A percentile compares a stretch with the other conserved stretches of the same genome.
Evolutionary conservation across 139 green algal species (phyloP).

Genomic region (Mesotaenium endlicherianum): DNA sequence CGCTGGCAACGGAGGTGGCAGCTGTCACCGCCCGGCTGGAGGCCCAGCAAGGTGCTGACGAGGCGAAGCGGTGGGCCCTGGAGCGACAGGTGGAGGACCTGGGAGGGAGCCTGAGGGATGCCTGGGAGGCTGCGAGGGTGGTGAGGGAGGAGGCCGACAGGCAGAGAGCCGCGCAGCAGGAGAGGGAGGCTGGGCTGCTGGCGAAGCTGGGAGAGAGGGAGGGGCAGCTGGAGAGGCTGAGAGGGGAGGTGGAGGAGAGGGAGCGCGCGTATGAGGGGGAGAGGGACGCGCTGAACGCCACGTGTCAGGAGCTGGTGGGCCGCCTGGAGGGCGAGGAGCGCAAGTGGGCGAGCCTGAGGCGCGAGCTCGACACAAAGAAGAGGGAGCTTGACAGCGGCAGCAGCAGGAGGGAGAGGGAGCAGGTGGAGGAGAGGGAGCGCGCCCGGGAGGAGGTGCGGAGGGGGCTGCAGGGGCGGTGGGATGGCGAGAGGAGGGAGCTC

Average conservation of each 20-base stretch:
- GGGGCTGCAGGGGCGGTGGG: neutral
- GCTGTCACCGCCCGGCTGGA: no score
- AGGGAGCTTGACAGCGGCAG: neutral
- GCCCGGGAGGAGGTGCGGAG: neutral
- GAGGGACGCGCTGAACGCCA: neutral
- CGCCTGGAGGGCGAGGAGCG: neutral
- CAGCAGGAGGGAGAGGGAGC: neutral
- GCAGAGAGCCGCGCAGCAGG: neutral
- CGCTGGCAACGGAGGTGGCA: neutral
- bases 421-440: neutral
- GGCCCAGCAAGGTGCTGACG: no score
- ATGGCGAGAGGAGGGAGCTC: neutral
- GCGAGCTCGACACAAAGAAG: neutral
- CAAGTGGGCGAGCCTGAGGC: neutral
- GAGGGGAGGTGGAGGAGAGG: neutral
- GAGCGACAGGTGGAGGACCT: neutral
- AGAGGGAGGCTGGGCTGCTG: neutral
- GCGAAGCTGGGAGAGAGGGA: neutral
- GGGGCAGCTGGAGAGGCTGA: neutral
- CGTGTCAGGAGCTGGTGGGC: neutral
- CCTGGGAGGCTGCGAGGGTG: neutral
- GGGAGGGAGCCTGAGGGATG: constrained; percentile 1
- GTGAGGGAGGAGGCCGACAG: neutral
- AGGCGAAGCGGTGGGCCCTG: neutral
- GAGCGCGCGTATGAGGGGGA: neutral